Evolutionary conservation across 139 green algal species (phyloP), one percentile per base, ranked within the genome.

Genomic region (Trebouxia sp.): DNA sequence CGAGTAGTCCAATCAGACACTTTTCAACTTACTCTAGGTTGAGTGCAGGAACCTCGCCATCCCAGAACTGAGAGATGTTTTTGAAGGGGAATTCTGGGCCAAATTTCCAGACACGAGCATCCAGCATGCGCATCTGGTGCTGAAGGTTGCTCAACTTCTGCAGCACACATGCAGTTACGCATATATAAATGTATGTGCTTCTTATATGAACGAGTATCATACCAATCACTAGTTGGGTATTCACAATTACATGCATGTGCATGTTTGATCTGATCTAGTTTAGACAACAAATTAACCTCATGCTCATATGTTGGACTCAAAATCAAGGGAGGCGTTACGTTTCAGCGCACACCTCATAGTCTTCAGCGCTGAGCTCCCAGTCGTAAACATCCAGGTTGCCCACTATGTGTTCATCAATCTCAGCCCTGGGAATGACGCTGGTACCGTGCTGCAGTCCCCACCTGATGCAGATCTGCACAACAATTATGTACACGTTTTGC

Each of bases 361-460:
- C 89, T 35, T 90, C 87, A 9, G 86, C 39, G 0, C 30, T 48
- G 22, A 97, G 82, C n/a, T 85, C 67, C 92, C 88, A 95, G 37
- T 85, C 81, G 20, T 92, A 43, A 1, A 97, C 91, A 66, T 97
- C 88, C 66, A 98, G 79, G 87, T 98, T 98, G 28, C 80, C 78
- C 56, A 80, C 50, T 66, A 99, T 95, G 74, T 95, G 92, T 0
- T 86, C 80, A 5, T 87, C 72, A 28, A 92, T 92, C 28, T 88
- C 90, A 12, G 75, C 91, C 87, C 98, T 99, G 45, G 96, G 92
- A 81, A 99, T 92, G 58, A 97, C 89, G 35, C 84, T 93, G 32
- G 89, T 97, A 65, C 93, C 93, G n/a, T 90, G 89, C 87, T 98
- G 91, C n/a, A 98, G 20, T 30, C 83, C 92, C 95, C 95, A 98